Evolutionary conservation across 768 basidiomycete genomes (phyloP), one percentile per base, ranked within the genome.

Genomic region (Pilatotrama ljubarskyi): DNA sequence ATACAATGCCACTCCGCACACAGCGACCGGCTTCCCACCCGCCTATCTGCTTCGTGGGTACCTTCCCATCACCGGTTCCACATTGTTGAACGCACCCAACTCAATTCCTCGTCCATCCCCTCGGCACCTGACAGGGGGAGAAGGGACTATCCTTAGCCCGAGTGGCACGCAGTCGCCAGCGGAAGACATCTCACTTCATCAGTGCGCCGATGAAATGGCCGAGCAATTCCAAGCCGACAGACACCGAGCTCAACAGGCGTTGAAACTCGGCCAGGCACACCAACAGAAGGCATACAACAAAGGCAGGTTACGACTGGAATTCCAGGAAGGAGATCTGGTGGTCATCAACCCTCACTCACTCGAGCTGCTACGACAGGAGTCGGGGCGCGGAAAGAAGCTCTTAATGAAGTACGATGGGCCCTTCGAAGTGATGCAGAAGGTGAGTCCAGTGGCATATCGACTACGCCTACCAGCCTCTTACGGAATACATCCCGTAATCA

Each of bases 401-500:
- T 32, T 71, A 32, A 61, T 62, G 25, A 64, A 59, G 40, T 74
- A 73, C 43, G 69, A 74, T 17, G 72, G 75, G 0, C 75, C 74
- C 0, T 76, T 73, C 50, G 68, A 73, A 51, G 67, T 76, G 0
- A 17, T 61, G 0, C 32, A 62, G 41, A 74, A 74, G 52, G 15
- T 75, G 0, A 70, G 69, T 38, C 59, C 68, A 0, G 64, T 71
- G 0, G 62, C 71, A 15, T 76, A 77, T 55, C 67, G 60, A 3
- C 32, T 76, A 1, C 51, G 70, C 2, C 14, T 76, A 13, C 75
- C 75, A 1, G 59, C 56, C 0, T 69, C 69, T 0, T 72, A 73
- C 59, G 57, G 64, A 2, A 74, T 71, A 1, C 72, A 75, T 55
- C 71, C 72, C 4, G 64, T 76, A 4, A 41, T 77, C 2, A 75